Evolutionary conservation across 345 rosid genomes (phyloP).

Genomic region (Combretum micranthum): DNA sequence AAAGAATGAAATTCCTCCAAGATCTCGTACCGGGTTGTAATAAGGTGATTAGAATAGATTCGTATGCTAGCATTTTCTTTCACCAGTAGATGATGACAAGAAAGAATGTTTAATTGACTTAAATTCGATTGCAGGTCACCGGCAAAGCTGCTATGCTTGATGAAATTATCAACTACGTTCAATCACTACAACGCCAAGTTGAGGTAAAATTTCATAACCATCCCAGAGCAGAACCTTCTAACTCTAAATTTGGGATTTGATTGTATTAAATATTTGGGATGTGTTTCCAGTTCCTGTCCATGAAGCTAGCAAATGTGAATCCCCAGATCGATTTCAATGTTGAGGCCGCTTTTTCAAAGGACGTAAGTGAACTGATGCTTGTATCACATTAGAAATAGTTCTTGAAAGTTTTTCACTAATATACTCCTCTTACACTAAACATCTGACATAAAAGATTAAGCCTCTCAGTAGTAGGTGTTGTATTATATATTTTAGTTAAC

Average conservation of each 20-base stretch:
- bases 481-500: no score
- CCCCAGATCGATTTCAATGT: constrained; percentile 56
- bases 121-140: constrained; percentile 28
- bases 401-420: no score
- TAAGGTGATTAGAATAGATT: constrained; percentile 19
- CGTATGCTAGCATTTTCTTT: background rate
- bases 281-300: constrained; percentile 60
- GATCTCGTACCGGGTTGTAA: constrained; percentile 88
- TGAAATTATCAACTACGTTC: constrained; percentile 82
- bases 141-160: constrained; percentile 89
- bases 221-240: background rate
- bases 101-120: background rate
- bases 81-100: background rate
- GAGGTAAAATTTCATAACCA: constrained; percentile 47
- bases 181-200: constrained; percentile 82
- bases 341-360: constrained; percentile 44
- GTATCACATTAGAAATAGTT: no score
- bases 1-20: constrained; percentile 81
- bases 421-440: no score
- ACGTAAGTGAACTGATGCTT: constrained; percentile 20
- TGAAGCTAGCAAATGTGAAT: constrained; percentile 74
- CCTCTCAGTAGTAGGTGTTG: no score
- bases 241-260: background rate
- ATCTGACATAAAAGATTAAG: no score
- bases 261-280: background rate